Evolutionary conservation across 768 basidiomycete species (phyloP), one percentile per base, ranked within the genome.

Genomic region (Dentipellis fragilis): DNA sequence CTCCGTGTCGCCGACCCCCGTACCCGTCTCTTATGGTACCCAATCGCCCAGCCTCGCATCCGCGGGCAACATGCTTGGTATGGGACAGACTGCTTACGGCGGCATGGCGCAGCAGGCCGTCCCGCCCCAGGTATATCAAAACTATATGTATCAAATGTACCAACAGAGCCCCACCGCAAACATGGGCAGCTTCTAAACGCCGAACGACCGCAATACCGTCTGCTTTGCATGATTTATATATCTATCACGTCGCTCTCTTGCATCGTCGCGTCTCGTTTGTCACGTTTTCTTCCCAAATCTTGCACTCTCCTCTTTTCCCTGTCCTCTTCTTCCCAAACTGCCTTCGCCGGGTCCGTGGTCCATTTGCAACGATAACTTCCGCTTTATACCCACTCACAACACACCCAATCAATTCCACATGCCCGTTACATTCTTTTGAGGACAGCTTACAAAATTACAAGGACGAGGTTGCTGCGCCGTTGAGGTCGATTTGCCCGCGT

Each of bases 111-210:
- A 73, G 37, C 77, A 83, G 59, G 78, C 81, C 57, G 71, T 81
- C 48, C 76, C 84, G 10, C 78, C 84, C 59, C 85, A 87, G 64
- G 75, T 86, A 67, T 90, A 90, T 70, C 86, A 86, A 66, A 71
- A 60, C 55, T 89, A 88, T 73, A 83, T 88, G 85, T 87, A 88
- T 65, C 83, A 84, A 70, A 73, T 84, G 64, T 88, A 88, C 71
- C 84, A 84, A 68, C 84, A 87, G 71, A 83, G 79, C 61, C 80
- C 80, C 60, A 17, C 17, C 14, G 29, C 48, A 9, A 85, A 86
- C 69, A 86, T 89, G 83, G 87, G 88, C 64, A 66, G 84, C 52
- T 91, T 84, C 78, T 69, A 70, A 53, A 65, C 70, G 42, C 63
- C 70, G 62, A 68, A 63, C 54, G 52, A 45, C 51, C 55, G 35